Evolutionary conservation across 2,329 filamentous ascomycete genomes (phyloP), one percentile per base, ranked within the genome.

Genomic region (Exophiala lecanii-corni): DNA sequence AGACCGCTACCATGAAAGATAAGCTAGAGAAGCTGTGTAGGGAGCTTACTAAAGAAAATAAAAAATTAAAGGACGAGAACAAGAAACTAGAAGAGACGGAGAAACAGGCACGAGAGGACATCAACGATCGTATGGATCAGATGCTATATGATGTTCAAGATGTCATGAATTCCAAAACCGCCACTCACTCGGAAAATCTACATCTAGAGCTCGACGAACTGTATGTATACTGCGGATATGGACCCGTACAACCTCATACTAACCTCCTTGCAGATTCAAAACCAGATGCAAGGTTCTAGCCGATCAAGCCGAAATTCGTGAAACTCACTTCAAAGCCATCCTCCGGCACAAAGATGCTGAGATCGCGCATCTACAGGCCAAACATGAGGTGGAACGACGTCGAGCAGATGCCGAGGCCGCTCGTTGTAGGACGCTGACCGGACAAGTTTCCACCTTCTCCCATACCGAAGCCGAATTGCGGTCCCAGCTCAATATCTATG

Each of bases 11-110:
- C 1, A 79, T 97, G 61, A 96, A 94, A 65, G 89, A 97, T 64
- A 97, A 97, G 68, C 73, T 98, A 34, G 92, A 98, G 67, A 98
- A 97, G 63, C 73, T 98, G 21, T 96, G 89, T 58, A 76, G 92
- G 43, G 92, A 98, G 65, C 75, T 98, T 42, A 92, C 94, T 48
- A 86, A 91, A 58, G 92, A 98, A 61, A 98, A 98, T 65, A 97
- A 97, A 68, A 94, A 94, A 69, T 81, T 98, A 54, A 97, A 97
- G 84, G 86, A 89, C 68, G 92, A 98, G 65, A 94, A 96, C 65
- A 91, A 94, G 61, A 88, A 87, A 39, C 75, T 95, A 19, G 85
- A 91, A 57, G 89, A 91, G 54, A 86, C 79, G 31, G 87, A 95
- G 60, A 88, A 88, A 51, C 80, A 83, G 55, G 89, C 88, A 41